phyloP scores from a whole-genome alignment of 2,329 filamentous ascomycete species.

The Xylaria hypoxylon region DNA sequence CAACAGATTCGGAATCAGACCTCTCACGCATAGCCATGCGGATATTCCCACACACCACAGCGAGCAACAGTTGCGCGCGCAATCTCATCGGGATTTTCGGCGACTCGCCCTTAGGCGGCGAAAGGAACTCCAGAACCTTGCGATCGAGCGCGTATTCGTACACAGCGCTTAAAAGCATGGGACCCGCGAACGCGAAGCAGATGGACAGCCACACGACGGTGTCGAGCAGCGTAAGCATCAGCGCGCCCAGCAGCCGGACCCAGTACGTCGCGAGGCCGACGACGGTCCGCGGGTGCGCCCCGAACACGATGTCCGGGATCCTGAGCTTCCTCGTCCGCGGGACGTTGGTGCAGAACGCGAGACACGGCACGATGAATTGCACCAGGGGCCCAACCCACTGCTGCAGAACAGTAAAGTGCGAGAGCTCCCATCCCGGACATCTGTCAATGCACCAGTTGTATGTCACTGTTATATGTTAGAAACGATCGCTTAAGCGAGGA shows the following conservation, averaged over 20 bases:
- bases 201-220: constrained; percentile 48
- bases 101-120: constrained; percentile 37
- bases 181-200: constrained; percentile 49
- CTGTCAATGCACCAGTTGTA: constrained; percentile 48
- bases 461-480: constrained; percentile 38
- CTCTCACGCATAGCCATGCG: constrained; percentile 47
- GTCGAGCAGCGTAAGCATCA: constrained; percentile 44
- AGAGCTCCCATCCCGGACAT: constrained; percentile 51
- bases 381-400: constrained; percentile 53
- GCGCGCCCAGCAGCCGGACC: constrained; percentile 45
- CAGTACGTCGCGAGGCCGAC: constrained; percentile 48
- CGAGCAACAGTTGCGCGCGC: constrained; percentile 47
- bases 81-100: constrained; percentile 40
- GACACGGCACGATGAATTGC: constrained; percentile 52
- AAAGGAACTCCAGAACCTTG: constrained; percentile 48
- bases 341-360: constrained; percentile 53
- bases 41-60: constrained; percentile 50
- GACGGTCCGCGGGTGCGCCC: constrained; percentile 68
- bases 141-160: constrained; percentile 50
- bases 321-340: constrained; percentile 50
- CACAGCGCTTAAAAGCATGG: constrained; percentile 48
- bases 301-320: constrained; percentile 61
- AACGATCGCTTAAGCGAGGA: neutral
- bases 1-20: constrained; percentile 17
- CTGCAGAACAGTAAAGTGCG: constrained; percentile 43